phyloP scores from a whole-genome alignment of 768 basidiomycete genomes.

The Kwoniella newhampshirensis region DNA sequence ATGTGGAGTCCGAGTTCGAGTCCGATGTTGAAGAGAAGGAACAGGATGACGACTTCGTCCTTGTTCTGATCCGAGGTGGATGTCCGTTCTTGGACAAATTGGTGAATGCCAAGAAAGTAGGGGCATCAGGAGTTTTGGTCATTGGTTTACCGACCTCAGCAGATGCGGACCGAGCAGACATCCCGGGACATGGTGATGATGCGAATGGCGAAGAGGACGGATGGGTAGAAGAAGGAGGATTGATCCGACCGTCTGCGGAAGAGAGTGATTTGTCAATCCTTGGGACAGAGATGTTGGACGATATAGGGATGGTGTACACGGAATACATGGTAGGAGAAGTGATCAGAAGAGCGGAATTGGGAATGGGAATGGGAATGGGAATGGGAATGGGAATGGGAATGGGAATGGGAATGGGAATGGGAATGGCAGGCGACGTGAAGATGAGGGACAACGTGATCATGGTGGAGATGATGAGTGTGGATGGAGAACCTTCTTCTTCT shows the following conservation, averaged over 20 bases:
- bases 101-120: conserved; percentile 64
- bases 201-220: background rate
- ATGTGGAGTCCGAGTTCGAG: background rate
- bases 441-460: conserved; percentile 4
- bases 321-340: conserved; percentile 32
- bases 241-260: conserved; percentile 46
- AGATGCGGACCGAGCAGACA: background rate
- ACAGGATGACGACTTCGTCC: conserved; percentile 49
- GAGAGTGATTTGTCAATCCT: conserved; percentile 17
- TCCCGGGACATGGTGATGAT: background rate
- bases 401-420: too few relatives aligned
- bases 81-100: conserved; percentile 91
- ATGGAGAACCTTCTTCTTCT: too few relatives aligned
- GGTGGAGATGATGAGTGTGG: conserved; percentile 22
- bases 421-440: too few relatives aligned
- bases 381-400: too few relatives aligned
- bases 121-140: conserved; percentile 76
- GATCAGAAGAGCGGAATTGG: conserved; percentile 9
- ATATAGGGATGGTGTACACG: conserved; percentile 40
- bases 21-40: background rate
- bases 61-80: conserved; percentile 69
- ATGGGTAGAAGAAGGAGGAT: conserved; percentile 15
- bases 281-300: conserved; percentile 11
- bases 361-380: too few relatives aligned
- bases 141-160: conserved; percentile 49